A percentile compares a stretch with the other conserved stretches of the same genome.
Conservation (phyloP, 2,329 filamentous ascomycete genomes). For the Cadophora gregata region DNA sequence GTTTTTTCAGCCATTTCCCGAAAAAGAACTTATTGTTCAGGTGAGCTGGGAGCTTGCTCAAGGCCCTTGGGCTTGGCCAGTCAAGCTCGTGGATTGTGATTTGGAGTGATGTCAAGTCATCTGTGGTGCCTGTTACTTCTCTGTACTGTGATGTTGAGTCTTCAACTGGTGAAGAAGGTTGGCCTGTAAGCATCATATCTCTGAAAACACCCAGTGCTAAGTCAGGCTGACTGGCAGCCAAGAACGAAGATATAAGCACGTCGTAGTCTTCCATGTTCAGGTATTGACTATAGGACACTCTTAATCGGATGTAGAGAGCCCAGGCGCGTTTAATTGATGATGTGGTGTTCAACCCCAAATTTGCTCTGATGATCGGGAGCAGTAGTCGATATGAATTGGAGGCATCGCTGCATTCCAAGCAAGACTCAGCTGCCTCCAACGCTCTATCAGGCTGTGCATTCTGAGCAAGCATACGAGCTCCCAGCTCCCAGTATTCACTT, state of each 20-base stretch:
- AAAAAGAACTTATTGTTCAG: constrained; percentile 81
- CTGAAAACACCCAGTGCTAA: constrained; percentile 79
- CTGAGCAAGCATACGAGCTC: constrained; percentile 67
- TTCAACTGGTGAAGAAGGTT: constrained; percentile 21
- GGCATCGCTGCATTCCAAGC: constrained; percentile 53
- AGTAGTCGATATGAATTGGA: constrained; percentile 61
- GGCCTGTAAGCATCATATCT: constrained; percentile 75
- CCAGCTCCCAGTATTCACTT: constrained; percentile 64
- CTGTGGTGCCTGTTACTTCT: constrained; percentile 18
- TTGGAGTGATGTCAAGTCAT: constrained; percentile 30
- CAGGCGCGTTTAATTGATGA: constrained; percentile 64
- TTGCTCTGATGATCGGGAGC: constrained; percentile 73
- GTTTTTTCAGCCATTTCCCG: constrained; percentile 85
- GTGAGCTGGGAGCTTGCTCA: constrained; percentile 57
- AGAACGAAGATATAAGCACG: constrained; percentile 71
- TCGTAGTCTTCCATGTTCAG: constrained; percentile 81
- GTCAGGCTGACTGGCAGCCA: constrained; percentile 68
- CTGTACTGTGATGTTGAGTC: constrained; percentile 39
- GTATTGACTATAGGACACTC: constrained; percentile 60
- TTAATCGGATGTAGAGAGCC: constrained; percentile 69
- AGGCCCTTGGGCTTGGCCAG: constrained; percentile 33
- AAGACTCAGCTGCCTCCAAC: constrained; percentile 58
- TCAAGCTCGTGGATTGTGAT: constrained; percentile 46
- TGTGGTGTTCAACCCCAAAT: constrained; percentile 55
- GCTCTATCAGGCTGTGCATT: constrained; percentile 64